Evolutionary conservation across 257 asterid species (phyloP).

Genomic region (Capsicum baccatum): DNA sequence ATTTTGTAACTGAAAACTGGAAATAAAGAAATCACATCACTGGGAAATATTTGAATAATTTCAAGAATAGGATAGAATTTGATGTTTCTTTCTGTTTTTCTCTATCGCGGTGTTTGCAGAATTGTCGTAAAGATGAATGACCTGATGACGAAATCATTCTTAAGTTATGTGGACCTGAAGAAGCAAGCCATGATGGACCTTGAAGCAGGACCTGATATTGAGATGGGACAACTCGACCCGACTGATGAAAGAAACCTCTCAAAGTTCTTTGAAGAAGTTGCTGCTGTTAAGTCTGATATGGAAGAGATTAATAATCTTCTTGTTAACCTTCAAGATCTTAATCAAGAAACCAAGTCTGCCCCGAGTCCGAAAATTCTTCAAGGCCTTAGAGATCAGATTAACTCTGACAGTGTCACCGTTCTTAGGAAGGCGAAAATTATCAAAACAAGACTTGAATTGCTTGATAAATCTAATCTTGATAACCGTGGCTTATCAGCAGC

Average conservation of each 20-base stretch:
- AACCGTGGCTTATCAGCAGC: constrained; percentile 42
- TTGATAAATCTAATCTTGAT: constrained; percentile 61
- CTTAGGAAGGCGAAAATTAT: constrained; percentile 67
- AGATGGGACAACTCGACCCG: constrained; percentile 72
- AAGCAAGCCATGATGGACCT: constrained; percentile 73
- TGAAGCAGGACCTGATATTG: constrained; percentile 59
- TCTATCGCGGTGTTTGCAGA: constrained; percentile 36
- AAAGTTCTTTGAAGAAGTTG: constrained; percentile 65
- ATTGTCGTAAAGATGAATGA: constrained; percentile 70
- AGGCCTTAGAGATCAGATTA: constrained; percentile 67
- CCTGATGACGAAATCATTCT: constrained; percentile 74
- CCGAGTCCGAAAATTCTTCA: constrained; percentile 61
- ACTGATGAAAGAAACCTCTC: constrained; percentile 59
- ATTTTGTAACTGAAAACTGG: not conserved
- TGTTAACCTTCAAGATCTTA: constrained; percentile 68
- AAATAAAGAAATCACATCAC: not conserved
- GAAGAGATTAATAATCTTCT: constrained; percentile 69
- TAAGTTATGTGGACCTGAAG: constrained; percentile 79
- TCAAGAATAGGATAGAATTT: not conserved
- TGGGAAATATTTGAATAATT: not conserved
- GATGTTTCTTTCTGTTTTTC: not conserved
- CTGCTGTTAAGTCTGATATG: constrained; percentile 61
- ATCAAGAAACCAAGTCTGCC: constrained; percentile 55
- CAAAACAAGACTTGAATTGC: constrained; percentile 63
- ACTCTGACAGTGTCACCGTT: constrained; percentile 59